Evolutionary conservation across 139 green algal genomes (phyloP).

Genomic region (Desmodesmus armatus): DNA sequence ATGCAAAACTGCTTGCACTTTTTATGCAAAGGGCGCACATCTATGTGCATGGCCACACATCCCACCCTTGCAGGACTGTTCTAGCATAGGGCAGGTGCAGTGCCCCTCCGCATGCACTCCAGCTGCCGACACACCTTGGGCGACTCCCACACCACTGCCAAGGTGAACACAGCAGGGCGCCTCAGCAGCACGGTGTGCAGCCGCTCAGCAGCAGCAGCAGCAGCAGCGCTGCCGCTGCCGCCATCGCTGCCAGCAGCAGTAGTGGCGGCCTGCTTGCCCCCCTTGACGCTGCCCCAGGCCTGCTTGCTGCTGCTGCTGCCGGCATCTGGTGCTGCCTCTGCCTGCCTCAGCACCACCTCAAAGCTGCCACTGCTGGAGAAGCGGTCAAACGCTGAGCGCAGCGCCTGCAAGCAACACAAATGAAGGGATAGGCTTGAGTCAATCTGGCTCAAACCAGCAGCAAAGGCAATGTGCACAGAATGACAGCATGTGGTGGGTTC

Average conservation of each 20-base stretch:
- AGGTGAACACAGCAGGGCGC: conserved; percentile 74
- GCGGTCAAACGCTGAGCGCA: conserved; percentile 56
- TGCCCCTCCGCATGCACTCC: too few relatives aligned
- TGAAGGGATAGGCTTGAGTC: too few relatives aligned
- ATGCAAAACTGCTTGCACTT: too few relatives aligned
- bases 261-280: not conserved
- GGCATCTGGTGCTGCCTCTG: conserved; percentile 38
- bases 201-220: not conserved
- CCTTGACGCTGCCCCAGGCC: conserved; percentile 9
- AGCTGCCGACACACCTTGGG: conserved; percentile 65
- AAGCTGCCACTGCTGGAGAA: conserved; percentile 55
- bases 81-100: too few relatives aligned
- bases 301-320: conserved; percentile 1
- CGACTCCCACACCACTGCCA: conserved; percentile 82
- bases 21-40: too few relatives aligned
- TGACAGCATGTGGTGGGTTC: too few relatives aligned
- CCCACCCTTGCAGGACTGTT: too few relatives aligned
- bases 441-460: too few relatives aligned
- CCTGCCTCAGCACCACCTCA: conserved; percentile 67
- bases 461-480: too few relatives aligned
- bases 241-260: conserved; percentile 6
- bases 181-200: conserved; percentile 58
- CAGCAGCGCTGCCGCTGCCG: conserved; percentile 13
- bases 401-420: conserved; percentile 43
- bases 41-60: too few relatives aligned